Conservation (phyloP, 192 early-diverging fungal genomes). For the Rhizophagus prolifer region DNA sequence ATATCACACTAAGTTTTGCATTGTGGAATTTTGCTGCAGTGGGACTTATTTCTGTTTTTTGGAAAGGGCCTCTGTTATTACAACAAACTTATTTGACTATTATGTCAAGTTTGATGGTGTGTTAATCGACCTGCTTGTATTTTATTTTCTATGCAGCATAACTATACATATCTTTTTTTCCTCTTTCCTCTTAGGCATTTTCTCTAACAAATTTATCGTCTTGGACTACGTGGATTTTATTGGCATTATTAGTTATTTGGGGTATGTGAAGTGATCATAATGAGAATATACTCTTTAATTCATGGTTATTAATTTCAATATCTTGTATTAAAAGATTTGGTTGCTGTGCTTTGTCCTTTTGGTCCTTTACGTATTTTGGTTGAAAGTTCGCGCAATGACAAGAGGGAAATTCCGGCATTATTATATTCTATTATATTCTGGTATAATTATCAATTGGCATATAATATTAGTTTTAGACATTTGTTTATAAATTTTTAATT, state of each 20-base stretch:
- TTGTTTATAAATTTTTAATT: background rate
- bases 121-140: background rate
- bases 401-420: conserved; percentile 78
- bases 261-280: conserved; percentile 45
- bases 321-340: conserved; percentile 57
- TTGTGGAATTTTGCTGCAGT: conserved; percentile 78
- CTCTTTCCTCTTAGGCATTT: conserved; percentile 54
- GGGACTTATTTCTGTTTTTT: conserved; percentile 75
- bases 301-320: background rate
- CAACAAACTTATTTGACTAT: conserved; percentile 78
- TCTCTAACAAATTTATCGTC: conserved; percentile 64
- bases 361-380: conserved; percentile 80
- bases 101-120: conserved; percentile 79
- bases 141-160: background rate
- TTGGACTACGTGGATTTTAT: conserved; percentile 83
- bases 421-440: conserved; percentile 79
- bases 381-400: conserved; percentile 68
- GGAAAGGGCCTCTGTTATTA: conserved; percentile 75
- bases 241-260: conserved; percentile 79
- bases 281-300: background rate
- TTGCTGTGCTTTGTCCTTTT: conserved; percentile 89
- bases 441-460: conserved; percentile 19
- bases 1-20: conserved; percentile 69
- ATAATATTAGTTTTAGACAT: background rate
- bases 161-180: conserved; percentile 14